These are phyloP conservation scores for Brassica napus DNA, from an alignment of 345 rosid genomes.

Conservation along the genomic window Da-Ae NC_063447.1:57276501-57277000, in stretches of 20 bases:
- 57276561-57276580: too few species aligned
- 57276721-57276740: background rate
- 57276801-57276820: background rate
- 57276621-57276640: too few species aligned
- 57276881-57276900: background rate
- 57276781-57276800: too few species aligned
- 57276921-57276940: background rate
- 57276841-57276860: background rate
- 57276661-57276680: too few species aligned
- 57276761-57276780: background rate
- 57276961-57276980: background rate
- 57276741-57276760: background rate
- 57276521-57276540: background rate
- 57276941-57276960: too few species aligned
- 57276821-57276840: too few species aligned
- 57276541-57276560: background rate
- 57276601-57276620: too few species aligned
- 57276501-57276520: background rate
- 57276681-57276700: too few species aligned
- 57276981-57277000: too few species aligned
- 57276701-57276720: too few species aligned
- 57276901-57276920: background rate
- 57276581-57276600: too few species aligned
- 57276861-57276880: background rate
- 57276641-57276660: too few species aligned